phyloP scores from a whole-genome alignment of 2,329 filamentous ascomycete species.

The Ascomycota sp. region DNA sequence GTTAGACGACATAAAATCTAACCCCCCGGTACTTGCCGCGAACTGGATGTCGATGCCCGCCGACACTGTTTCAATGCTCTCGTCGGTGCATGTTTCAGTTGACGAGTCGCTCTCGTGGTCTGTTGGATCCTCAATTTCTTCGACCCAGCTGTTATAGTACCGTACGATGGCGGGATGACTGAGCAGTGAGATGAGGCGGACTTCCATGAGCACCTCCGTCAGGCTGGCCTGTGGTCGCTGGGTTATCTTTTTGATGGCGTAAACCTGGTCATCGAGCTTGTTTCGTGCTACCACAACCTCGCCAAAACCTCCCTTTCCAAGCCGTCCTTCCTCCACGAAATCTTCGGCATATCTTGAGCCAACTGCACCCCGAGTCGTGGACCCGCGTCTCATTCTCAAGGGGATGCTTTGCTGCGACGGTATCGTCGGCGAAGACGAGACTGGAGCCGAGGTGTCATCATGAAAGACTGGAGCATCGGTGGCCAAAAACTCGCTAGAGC shows the following conservation, averaged over 20 bases:
- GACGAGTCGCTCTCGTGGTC: constrained; percentile 37
- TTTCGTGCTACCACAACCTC: constrained; percentile 91
- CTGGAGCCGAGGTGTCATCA: constrained; percentile 19
- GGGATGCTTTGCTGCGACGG: constrained; percentile 21
- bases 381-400: constrained; percentile 38
- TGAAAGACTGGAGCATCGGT: constrained; percentile 40
- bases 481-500: constrained; percentile 44
- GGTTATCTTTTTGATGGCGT: constrained; percentile 92
- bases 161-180: constrained; percentile 75
- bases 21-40: constrained; percentile 51
- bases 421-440: constrained; percentile 21
- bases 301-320: constrained; percentile 89
- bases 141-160: constrained; percentile 91
- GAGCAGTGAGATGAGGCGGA: constrained; percentile 73
- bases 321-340: constrained; percentile 71
- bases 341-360: constrained; percentile 70
- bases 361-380: constrained; percentile 26
- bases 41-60: constrained; percentile 32
- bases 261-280: constrained; percentile 80
- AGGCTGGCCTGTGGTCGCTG: constrained; percentile 61
- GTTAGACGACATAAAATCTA: constrained; percentile 87
- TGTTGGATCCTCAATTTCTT: constrained; percentile 38
- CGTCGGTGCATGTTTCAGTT: constrained; percentile 23
- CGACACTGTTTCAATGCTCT: constrained; percentile 17
- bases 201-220: constrained; percentile 67